Evolutionary conservation across 768 basidiomycete genomes (phyloP).

Genomic region (Exsudoporus frostii): DNA sequence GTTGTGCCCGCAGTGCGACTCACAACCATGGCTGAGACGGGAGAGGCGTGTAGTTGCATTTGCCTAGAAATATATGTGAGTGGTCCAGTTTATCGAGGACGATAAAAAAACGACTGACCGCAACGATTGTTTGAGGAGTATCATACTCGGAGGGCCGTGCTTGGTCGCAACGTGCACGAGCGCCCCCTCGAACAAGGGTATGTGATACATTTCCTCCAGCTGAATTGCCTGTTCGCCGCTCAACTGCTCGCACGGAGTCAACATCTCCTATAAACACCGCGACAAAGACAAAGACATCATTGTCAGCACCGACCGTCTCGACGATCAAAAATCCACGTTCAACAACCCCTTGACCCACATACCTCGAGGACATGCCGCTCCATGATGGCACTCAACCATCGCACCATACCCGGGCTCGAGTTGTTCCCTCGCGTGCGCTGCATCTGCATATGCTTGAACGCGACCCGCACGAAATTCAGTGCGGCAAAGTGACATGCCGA

Average conservation of each 20-base stretch:
- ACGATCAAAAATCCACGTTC: background rate
- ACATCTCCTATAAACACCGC: slow-evolving; percentile 42
- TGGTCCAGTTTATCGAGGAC: background rate
- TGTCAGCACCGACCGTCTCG: background rate
- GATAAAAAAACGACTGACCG: slow-evolving; percentile 12
- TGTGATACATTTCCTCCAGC: slow-evolving; percentile 45
- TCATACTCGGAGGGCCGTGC: slow-evolving; percentile 37
- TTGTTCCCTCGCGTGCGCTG: slow-evolving; percentile 2
- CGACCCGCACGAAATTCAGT: slow-evolving; percentile 55
- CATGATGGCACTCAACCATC: slow-evolving; percentile 14
- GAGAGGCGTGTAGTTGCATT: slow-evolving; percentile 16
- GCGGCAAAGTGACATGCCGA: slow-evolving; percentile 63
- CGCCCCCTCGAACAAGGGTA: slow-evolving; percentile 46
- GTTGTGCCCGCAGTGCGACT: slow-evolving; percentile 62
- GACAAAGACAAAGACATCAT: background rate
- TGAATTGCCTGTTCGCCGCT: slow-evolving; percentile 41
- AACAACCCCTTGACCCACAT: background rate
- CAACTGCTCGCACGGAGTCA: slow-evolving; percentile 52
- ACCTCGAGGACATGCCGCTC: slow-evolving; percentile 20
- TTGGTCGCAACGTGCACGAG: slow-evolving; percentile 34
- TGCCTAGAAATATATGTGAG: slow-evolving; percentile 17
- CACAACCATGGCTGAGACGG: slow-evolving; percentile 42
- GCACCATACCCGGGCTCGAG: background rate
- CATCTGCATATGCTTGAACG: slow-evolving; percentile 30
- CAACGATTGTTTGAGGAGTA: slow-evolving; percentile 32